A percentile compares a stretch with the other conserved stretches of the same genome.
These are phyloP conservation scores for Xylaria cubensis DNA, from an alignment of 495 filamentous ascomycete species.

Conservation along the genomic window DNA sequence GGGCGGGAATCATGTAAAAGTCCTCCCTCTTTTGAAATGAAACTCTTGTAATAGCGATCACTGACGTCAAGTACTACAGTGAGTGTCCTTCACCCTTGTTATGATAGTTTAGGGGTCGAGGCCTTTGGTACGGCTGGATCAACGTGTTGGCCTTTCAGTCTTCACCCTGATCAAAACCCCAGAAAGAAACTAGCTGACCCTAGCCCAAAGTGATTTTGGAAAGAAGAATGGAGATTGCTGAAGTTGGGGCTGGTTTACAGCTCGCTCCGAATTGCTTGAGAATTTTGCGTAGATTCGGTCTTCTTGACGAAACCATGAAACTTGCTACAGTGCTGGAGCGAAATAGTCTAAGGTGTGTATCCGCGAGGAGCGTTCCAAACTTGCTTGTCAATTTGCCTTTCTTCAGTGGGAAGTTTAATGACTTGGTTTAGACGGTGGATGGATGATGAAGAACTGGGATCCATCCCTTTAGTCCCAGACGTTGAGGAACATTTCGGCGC, in stretches of 20 bases:
- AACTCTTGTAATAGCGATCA: background rate
- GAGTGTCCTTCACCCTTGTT: background rate
- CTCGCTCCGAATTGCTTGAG: conserved; percentile 68
- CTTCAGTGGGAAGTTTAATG: background rate
- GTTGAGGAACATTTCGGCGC: conserved; percentile 27
- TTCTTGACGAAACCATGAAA: conserved; percentile 63
- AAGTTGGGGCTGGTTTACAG: conserved; percentile 72
- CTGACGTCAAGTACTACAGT: conserved; percentile 1
- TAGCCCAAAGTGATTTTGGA: conserved; percentile 13
- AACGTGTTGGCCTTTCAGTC: background rate
- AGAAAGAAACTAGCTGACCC: background rate
- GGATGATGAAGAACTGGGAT: conserved; percentile 27
- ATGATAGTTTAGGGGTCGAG: background rate
- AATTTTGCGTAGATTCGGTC: conserved; percentile 66
- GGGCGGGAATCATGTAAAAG: background rate
- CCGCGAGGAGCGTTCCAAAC: background rate
- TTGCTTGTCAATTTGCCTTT: background rate
- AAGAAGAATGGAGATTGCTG: conserved; percentile 16
- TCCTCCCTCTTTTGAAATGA: background rate
- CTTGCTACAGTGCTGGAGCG: conserved; percentile 47
- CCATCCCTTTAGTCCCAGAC: conserved; percentile 22
- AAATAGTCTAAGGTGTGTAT: conserved; percentile 15
- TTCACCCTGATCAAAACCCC: too few relatives aligned
- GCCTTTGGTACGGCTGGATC: background rate
- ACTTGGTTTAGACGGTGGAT: conserved; percentile 26